Conservation (phyloP, 495 filamentous ascomycete genomes). For the Trichoderma asperelloides region DNA sequence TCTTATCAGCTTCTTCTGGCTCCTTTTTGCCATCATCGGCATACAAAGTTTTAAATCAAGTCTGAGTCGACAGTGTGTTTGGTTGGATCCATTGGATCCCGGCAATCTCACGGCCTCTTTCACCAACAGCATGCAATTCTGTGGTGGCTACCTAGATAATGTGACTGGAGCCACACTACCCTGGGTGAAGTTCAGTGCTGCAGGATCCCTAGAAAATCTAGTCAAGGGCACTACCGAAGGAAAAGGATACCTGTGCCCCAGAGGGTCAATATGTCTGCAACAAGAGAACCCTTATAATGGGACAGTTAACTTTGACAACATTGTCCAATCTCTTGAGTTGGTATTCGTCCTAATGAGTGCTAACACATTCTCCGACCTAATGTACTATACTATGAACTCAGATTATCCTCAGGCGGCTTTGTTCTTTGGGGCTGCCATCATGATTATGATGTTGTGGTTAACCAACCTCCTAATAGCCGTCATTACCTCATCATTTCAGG, state of each 20-base stretch:
- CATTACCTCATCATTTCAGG: constrained; percentile 96
- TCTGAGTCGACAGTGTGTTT: constrained; percentile 77
- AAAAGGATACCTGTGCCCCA: constrained; percentile 90
- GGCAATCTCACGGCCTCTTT: constrained; percentile 34
- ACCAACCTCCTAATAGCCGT: constrained; percentile 95
- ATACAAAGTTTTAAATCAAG: constrained; percentile 98
- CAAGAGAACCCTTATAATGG: constrained; percentile 71
- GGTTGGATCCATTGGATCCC: constrained; percentile 55
- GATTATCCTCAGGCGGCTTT: constrained; percentile 81
- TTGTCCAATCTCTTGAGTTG: constrained; percentile 78
- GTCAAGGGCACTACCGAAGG: constrained; percentile 34
- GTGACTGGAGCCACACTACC: constrained; percentile 47
- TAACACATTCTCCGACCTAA: constrained; percentile 89
- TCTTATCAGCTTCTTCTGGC: constrained; percentile 96
- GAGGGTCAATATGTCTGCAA: constrained; percentile 72
- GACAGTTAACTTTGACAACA: constrained; percentile 93
- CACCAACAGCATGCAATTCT: constrained; percentile 60
- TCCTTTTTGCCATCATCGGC: constrained; percentile 93
- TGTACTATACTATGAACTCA: constrained; percentile 85
- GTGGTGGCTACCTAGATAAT: constrained; percentile 69
- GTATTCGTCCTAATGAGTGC: constrained; percentile 99
- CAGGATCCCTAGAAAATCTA: constrained; percentile 27
- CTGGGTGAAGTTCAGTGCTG: constrained; percentile 46
- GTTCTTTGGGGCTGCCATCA: constrained; percentile 77
- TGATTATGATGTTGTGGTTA: constrained; percentile 94